Conservation (phyloP, 192 early-diverging fungal species). For the Piromyces finnis region DNA sequence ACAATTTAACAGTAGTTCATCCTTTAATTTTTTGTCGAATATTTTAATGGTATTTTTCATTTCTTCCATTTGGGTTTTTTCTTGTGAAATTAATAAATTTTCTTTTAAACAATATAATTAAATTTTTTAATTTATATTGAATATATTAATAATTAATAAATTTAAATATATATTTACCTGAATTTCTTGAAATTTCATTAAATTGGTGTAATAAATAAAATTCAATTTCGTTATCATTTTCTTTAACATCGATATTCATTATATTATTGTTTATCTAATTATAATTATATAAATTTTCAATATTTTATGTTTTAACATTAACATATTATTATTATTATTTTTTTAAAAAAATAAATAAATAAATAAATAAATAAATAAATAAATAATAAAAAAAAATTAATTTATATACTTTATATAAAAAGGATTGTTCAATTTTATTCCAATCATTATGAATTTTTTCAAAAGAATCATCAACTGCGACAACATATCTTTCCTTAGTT, state of each 20-base stretch:
- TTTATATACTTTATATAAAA: not conserved
- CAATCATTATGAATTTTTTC: not conserved
- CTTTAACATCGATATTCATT: not conserved
- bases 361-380: too few relatives aligned
- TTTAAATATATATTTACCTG: not conserved
- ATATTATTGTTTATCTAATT: not conserved
- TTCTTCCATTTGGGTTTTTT: not conserved
- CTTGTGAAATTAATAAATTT: not conserved
- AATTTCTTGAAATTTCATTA: not conserved
- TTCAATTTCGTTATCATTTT: not conserved
- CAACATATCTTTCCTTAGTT: not conserved
- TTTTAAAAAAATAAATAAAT: too few relatives aligned
- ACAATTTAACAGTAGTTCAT: not conserved
- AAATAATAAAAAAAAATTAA: too few relatives aligned
- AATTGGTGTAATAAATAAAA: not conserved
- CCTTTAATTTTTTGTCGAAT: not conserved
- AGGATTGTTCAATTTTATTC: not conserved
- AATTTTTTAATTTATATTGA: too few relatives aligned
- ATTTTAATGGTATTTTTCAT: not conserved
- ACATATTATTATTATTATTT: too few relatives aligned
- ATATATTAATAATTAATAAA: too few relatives aligned
- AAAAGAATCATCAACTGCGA: not conserved
- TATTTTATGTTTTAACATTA: too few relatives aligned
- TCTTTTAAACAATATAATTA: not conserved
- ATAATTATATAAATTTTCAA: too few relatives aligned